A percentile compares a stretch with the other conserved stretches of the same genome.
Evolutionary conservation across 2,329 filamentous ascomycete species (phyloP).

Genomic region (Colletotrichum sp.): DNA sequence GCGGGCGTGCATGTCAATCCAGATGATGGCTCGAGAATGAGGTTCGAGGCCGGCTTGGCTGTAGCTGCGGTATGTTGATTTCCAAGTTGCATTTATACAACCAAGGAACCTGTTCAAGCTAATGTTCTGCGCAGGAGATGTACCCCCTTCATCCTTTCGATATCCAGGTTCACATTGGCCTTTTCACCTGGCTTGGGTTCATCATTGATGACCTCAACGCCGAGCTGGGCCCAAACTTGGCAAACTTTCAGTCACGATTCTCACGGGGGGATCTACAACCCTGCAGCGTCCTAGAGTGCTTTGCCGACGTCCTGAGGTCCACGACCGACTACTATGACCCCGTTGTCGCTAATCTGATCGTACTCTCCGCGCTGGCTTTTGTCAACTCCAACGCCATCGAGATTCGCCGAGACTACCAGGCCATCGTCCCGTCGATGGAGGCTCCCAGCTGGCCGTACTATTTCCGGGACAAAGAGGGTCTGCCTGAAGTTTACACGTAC

Average conservation of each 20-base stretch:
- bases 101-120: background rate
- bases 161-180: conserved; percentile 33
- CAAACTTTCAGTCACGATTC: conserved; percentile 29
- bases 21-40: conserved; percentile 1
- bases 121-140: conserved; percentile 14
- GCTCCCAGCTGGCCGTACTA: conserved; percentile 30
- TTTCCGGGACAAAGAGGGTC: conserved; percentile 30
- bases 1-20: background rate
- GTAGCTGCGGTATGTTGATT: background rate
- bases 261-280: conserved; percentile 24
- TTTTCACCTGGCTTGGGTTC: conserved; percentile 34
- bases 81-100: no score
- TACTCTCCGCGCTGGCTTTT: conserved; percentile 32
- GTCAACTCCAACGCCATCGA: conserved; percentile 31
- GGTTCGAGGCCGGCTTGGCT: conserved; percentile 4
- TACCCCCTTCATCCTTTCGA: conserved; percentile 24
- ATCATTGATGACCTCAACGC: conserved; percentile 32
- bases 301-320: conserved; percentile 25
- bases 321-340: conserved; percentile 28
- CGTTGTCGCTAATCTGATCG: conserved; percentile 30
- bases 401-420: conserved; percentile 21
- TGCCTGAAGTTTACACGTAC: conserved; percentile 29
- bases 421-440: conserved; percentile 21
- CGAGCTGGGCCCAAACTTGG: conserved; percentile 22
- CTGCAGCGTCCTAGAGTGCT: conserved; percentile 23